Percentiles rank a stretch among this genome's conserved stretches.
These are phyloP conservation scores for Metschnikowia continentalis DNA, from an alignment of 805 yeast species.

Conservation along the genomic window DNA sequence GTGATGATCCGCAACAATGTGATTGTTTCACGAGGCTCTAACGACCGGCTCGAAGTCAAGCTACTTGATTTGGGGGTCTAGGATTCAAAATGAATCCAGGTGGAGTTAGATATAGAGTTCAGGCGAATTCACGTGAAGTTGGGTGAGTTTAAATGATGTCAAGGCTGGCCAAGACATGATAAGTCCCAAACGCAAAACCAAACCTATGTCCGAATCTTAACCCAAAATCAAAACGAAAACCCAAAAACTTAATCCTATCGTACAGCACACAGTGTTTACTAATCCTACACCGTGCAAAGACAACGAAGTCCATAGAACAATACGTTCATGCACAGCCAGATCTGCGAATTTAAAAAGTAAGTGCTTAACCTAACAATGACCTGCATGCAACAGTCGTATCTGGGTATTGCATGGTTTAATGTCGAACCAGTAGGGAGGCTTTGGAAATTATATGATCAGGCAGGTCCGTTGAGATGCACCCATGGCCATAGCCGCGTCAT, in stretches of 20 bases:
- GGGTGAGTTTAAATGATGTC: too few relatives aligned
- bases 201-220: background rate
- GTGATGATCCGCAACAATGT: slow-evolving; percentile 16
- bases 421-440: background rate
- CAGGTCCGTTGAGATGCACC: background rate
- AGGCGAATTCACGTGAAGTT: too few relatives aligned
- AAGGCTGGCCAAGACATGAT: too few relatives aligned
- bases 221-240: background rate
- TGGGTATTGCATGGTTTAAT: background rate
- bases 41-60: background rate
- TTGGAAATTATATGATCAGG: too few relatives aligned
- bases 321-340: background rate
- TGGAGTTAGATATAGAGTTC: too few relatives aligned
- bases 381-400: background rate
- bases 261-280: too few relatives aligned
- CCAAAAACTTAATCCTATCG: too few relatives aligned
- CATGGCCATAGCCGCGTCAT: background rate
- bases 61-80: background rate
- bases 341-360: background rate
- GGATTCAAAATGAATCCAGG: too few relatives aligned
- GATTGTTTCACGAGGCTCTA: background rate
- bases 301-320: background rate
- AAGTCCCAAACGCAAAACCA: too few relatives aligned
- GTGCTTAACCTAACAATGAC: background rate
- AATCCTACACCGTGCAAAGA: too few relatives aligned